Percentiles rank a stretch among this genome's conserved stretches.
phyloP scores from a whole-genome alignment of 148 eudicot genomes.

The Chenopodium suecicum region DNA sequence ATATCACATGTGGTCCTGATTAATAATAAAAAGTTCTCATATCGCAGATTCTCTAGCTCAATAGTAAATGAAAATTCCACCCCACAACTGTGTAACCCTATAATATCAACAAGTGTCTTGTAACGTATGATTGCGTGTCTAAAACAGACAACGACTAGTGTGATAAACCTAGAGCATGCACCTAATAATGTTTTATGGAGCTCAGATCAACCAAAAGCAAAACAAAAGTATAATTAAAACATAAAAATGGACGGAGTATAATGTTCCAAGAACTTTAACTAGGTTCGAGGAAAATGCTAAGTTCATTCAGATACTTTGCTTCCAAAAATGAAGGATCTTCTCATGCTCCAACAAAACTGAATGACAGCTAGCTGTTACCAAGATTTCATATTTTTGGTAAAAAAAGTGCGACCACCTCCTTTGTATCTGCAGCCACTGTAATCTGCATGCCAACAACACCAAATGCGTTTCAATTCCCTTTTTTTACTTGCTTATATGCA shows the following conservation, averaged over 20 bases:
- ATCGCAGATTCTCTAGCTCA: no score
- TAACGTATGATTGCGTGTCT: no score
- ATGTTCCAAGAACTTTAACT: background rate
- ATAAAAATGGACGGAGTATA: background rate
- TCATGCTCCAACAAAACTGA: background rate
- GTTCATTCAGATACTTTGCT: background rate
- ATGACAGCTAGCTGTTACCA: constrained; percentile 6
- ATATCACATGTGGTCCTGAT: no score
- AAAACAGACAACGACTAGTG: no score
- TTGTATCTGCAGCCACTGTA: background rate
- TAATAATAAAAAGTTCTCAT: no score
- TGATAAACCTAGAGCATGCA: background rate
- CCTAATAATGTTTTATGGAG: background rate
- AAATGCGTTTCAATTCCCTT: background rate
- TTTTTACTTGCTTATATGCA: constrained; percentile 1
- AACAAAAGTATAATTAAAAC: background rate
- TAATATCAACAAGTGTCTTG: no score
- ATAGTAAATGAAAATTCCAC: no score
- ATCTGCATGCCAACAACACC: background rate
- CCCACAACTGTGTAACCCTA: no score
- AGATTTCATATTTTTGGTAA: background rate
- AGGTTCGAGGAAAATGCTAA: background rate
- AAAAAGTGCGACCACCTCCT: background rate
- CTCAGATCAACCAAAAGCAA: background rate
- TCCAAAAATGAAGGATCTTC: background rate